These are phyloP conservation scores for Monilinia fructicola DNA, from an alignment of 2,329 filamentous ascomycete genomes.

Conservation along the genomic window DNA sequence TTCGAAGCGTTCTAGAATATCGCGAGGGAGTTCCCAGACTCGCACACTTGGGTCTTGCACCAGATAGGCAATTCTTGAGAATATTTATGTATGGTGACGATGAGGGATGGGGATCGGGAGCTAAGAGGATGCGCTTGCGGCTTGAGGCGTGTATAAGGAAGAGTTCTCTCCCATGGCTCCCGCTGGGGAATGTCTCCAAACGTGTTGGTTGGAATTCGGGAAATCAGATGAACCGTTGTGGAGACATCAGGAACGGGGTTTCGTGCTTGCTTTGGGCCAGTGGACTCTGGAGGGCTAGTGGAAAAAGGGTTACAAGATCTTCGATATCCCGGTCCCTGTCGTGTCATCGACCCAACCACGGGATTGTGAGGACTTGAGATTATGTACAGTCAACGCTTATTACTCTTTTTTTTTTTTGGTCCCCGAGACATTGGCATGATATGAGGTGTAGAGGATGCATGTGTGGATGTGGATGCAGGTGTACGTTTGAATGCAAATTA, in stretches of 20 bases:
- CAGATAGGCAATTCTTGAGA: conserved; percentile 1
- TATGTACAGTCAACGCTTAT: not conserved
- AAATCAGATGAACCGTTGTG: not conserved
- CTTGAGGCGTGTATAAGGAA: not conserved
- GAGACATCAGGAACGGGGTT: conserved; percentile 8
- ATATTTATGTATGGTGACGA: not conserved
- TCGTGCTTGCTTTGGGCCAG: not conserved
- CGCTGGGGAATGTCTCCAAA: not conserved
- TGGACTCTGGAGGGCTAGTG: not conserved
- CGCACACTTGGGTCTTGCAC: not conserved
- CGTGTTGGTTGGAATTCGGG: not conserved
- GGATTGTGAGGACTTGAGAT: not conserved
- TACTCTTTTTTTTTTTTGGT: not conserved
- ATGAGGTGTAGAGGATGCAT: not conserved
- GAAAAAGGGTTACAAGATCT: conserved; percentile 5
- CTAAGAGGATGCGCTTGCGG: conserved; percentile 6
- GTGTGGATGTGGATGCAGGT: not conserved
- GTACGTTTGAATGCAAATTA: not conserved
- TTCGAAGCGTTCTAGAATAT: conserved; percentile 12
- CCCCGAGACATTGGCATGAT: conserved; percentile 13
- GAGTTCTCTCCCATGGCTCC: not conserved
- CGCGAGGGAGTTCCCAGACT: not conserved
- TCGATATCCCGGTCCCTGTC: not conserved
- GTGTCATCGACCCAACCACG: conserved; percentile 12
- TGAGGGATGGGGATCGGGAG: not conserved